Percentiles rank a stretch among this genome's conserved stretches.
Conservation (phyloP, 2,329 filamentous ascomycete species). For the Dendrostoma leiphaemia region DNA sequence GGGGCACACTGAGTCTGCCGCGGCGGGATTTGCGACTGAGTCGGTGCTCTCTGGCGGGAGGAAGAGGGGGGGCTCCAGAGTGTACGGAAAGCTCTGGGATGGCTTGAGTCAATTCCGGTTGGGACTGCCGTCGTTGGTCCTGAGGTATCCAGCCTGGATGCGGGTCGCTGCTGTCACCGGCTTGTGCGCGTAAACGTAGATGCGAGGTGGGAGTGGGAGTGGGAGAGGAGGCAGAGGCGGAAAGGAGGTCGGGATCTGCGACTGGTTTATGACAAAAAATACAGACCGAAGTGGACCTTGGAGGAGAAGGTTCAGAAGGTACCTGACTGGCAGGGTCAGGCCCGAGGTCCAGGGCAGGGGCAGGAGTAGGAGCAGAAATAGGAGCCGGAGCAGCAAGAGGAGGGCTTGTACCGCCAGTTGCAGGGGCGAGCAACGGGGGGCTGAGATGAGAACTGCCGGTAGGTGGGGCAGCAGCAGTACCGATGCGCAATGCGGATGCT, state of each 20-base stretch:
- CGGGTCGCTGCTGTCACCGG: conserved; percentile 4
- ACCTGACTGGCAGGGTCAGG: neutral
- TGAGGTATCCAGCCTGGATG: neutral
- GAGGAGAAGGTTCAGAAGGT: neutral
- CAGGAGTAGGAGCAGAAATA: neutral
- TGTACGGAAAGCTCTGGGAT: conserved; percentile 1
- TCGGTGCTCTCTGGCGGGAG: conserved; percentile 3
- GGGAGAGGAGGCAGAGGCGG: conserved; percentile 4
- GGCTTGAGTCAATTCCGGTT: neutral
- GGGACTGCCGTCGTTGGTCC: conserved; percentile 1
- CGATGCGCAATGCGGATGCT: no score
- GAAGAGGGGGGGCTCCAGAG: neutral
- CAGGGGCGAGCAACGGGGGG: neutral
- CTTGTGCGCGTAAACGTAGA: neutral
- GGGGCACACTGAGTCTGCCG: neutral
- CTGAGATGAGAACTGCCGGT: conserved; percentile 3
- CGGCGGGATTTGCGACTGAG: conserved; percentile 3
- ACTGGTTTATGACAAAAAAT: neutral
- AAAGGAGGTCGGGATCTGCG: conserved; percentile 1
- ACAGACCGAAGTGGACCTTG: conserved; percentile 8
- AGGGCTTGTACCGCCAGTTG: neutral
- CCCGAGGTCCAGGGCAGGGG: neutral
- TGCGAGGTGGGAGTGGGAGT: neutral
- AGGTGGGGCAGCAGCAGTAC: conserved; percentile 7
- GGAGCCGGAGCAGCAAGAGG: neutral